Percentiles rank a stretch among this genome's conserved stretches.
phyloP scores from a whole-genome alignment of 345 rosid genomes.

The Turnera subulata region DNA sequence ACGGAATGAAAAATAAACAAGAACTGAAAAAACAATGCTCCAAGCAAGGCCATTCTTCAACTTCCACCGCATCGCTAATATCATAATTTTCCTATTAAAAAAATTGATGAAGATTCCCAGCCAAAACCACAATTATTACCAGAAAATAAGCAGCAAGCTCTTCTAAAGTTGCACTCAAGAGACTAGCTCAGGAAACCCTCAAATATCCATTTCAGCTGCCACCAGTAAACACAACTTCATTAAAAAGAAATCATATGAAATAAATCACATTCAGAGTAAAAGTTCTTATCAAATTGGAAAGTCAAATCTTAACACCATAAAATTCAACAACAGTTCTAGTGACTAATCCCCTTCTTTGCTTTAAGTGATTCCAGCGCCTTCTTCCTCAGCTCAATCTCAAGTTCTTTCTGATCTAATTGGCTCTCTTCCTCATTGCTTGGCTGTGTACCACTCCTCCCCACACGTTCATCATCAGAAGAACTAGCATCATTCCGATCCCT shows the following conservation, averaged over 20 bases:
- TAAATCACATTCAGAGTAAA: slow-evolving; percentile 28
- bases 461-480: slow-evolving; percentile 51
- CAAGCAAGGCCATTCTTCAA: neutral
- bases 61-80: slow-evolving; percentile 12
- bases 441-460: slow-evolving; percentile 23
- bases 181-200: slow-evolving; percentile 79
- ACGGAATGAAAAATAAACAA: neutral
- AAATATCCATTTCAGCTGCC: slow-evolving; percentile 84
- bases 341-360: slow-evolving; percentile 81
- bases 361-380: slow-evolving; percentile 89
- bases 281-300: slow-evolving; percentile 22
- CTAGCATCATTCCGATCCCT: slow-evolving; percentile 41
- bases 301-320: slow-evolving; percentile 20
- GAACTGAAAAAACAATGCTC: neutral
- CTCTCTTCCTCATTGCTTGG: slow-evolving; percentile 38
- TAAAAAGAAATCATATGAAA: slow-evolving; percentile 23
- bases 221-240: slow-evolving; percentile 71
- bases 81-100: slow-evolving; percentile 2
- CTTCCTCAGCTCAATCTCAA: slow-evolving; percentile 89
- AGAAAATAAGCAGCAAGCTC: slow-evolving; percentile 66
- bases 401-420: slow-evolving; percentile 62
- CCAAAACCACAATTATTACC: slow-evolving; percentile 58
- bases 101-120: slow-evolving; percentile 29
- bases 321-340: slow-evolving; percentile 34
- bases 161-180: slow-evolving; percentile 71